Base-by-base conservation (phyloP, 2,329 filamentous ascomycete genomes). In the Botrytis aclada region DNA sequence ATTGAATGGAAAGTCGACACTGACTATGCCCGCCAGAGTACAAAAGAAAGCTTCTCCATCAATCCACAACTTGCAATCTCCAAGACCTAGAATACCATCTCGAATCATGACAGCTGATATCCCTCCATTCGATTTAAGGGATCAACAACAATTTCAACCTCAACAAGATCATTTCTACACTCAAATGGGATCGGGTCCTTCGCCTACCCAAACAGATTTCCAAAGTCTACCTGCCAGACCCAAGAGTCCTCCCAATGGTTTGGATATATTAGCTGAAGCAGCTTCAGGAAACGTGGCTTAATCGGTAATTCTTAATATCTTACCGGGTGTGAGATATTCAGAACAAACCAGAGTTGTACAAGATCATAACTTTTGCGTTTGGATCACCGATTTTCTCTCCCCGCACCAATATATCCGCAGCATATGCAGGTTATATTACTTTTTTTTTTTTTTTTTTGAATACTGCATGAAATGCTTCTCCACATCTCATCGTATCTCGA, bases 191-290 rank as follows among this genome's bases (percentile, higher is more conserved):
- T n/a, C 43, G 45, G n/a, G 20, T 12, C 12, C 45, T 56, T 56
- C 45, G 45, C 41, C 37, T 22, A 12, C 10, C 8, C 34, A 29
- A 56, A 18, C 45, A 22, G 34, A 41, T 41, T 32, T 41, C 47
- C 51, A 22, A 34, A 37, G 12, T 54, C 47, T 66, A n/a, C 70
- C 47, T 20, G 47, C 47, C 39, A 54, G 60, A 54, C 1, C 16
- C 20, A 45, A 29, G n/a, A 39, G 58, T 45, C 60, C 41, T 45
- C 60, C 41, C 51, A 63, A 32, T n/a, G 39, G 32, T 41, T n/a
- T 71, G 16, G 60, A 65, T 56, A 29, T 71, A 65, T n/a, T 71
- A n/a, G 69, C 60, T 14, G 32, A 71, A 25, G 69, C 69, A 54
- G 69, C 69, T 41, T 67, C 51, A 32, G 51, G 2, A 54, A 25